Evolutionary conservation across 2,329 filamentous ascomycete species (phyloP).

Genomic region (Epichloe amarillans): DNA sequence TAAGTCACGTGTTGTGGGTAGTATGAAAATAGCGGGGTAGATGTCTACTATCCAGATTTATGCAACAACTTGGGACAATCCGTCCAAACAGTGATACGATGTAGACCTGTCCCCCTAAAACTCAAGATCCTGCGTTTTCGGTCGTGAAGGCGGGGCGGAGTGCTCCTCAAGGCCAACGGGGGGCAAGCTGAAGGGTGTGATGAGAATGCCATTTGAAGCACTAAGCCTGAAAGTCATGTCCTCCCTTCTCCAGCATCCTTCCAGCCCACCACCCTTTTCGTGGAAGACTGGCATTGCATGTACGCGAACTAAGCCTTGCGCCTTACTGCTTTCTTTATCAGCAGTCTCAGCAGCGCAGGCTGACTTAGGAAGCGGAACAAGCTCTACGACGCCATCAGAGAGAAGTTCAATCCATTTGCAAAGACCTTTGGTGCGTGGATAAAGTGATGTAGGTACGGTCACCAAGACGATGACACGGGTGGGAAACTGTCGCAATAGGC

Average conservation of each 20-base stretch:
- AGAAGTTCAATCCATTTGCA: conserved; percentile 78
- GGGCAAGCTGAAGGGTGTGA: conserved; percentile 80
- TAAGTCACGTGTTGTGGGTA: not conserved
- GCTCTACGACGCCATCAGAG: conserved; percentile 73
- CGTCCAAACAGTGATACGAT: no score
- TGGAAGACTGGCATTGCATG: conserved; percentile 75
- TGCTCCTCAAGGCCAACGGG: conserved; percentile 20
- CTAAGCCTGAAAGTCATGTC: conserved; percentile 87
- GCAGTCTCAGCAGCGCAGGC: conserved; percentile 35
- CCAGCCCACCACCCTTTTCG: conserved; percentile 71
- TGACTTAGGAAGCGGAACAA: conserved; percentile 54
- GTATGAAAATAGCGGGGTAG: not conserved
- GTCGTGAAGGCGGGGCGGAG: not conserved
- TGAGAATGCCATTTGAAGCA: conserved; percentile 62
- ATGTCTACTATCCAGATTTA: not conserved
- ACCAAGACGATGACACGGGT: conserved; percentile 56
- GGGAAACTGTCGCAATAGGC: conserved; percentile 56
- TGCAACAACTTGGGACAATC: not conserved
- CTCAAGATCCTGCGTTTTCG: conserved; percentile 53
- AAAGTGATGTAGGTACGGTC: conserved; percentile 68
- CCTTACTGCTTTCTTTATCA: conserved; percentile 50
- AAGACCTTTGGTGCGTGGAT: conserved; percentile 61
- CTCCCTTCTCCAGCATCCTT: conserved; percentile 56
- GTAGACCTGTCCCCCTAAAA: conserved; percentile 38
- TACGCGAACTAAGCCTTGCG: conserved; percentile 74